Evolutionary conservation across 2,329 filamentous ascomycete genomes (phyloP).

Genomic region (Pseudogymnoascus pannorum): DNA sequence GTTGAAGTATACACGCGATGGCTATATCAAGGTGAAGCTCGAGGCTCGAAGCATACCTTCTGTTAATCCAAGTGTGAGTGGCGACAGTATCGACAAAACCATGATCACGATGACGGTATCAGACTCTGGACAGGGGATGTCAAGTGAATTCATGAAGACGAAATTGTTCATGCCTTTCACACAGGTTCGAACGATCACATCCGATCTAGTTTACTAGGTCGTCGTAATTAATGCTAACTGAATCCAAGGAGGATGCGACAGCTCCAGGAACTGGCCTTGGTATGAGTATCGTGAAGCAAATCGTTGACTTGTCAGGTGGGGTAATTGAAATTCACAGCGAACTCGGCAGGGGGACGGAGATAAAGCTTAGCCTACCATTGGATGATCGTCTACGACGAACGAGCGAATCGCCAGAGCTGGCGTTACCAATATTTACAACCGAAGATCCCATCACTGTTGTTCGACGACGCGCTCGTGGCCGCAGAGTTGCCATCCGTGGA

Average conservation of each 20-base stretch:
- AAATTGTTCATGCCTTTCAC: slow-evolving; percentile 53
- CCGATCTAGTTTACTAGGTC: not conserved
- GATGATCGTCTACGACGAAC: slow-evolving; percentile 6
- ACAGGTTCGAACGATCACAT: slow-evolving; percentile 29
- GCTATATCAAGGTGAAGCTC: slow-evolving; percentile 39
- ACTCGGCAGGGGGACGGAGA: slow-evolving; percentile 45
- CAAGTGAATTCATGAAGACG: slow-evolving; percentile 48
- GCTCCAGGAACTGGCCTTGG: slow-evolving; percentile 55
- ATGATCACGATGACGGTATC: slow-evolving; percentile 37
- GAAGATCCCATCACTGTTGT: slow-evolving; percentile 16
- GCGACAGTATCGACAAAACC: not conserved
- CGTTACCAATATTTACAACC: not conserved
- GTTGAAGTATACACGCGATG: slow-evolving; percentile 49
- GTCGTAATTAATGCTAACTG: not conserved
- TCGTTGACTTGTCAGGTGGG: slow-evolving; percentile 52
- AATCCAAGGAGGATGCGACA: slow-evolving; percentile 43
- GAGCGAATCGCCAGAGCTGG: not conserved
- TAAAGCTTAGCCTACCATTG: slow-evolving; percentile 40
- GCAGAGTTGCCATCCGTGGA: slow-evolving; percentile 18
- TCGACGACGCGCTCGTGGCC: slow-evolving; percentile 16
- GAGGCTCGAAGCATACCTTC: not conserved
- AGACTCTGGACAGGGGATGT: slow-evolving; percentile 58
- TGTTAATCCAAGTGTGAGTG: not conserved
- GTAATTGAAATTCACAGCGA: slow-evolving; percentile 51
- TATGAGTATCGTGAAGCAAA: slow-evolving; percentile 54